Evolutionary conservation across 305 asterid species (phyloP).

Genomic region (Fraxinus albicans): DNA sequence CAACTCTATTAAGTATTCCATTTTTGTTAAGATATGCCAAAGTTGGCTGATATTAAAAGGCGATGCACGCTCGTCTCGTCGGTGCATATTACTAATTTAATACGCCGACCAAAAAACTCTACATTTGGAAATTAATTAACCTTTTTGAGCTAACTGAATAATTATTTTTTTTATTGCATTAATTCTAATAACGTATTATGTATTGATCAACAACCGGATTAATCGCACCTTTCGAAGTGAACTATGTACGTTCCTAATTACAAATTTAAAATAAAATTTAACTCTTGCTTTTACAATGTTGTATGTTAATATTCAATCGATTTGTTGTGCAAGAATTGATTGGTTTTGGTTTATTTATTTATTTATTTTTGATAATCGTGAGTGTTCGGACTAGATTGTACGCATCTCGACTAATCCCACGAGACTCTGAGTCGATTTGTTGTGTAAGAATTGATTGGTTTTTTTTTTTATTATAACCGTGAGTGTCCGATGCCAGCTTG

Average conservation of each 20-base stretch:
- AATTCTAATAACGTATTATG: not conserved
- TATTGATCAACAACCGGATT: not conserved
- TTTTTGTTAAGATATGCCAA: not conserved
- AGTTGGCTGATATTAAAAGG: not conserved
- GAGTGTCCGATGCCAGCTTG: no score
- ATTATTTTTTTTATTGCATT: not conserved
- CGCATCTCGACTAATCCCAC: no score
- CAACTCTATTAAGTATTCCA: not conserved
- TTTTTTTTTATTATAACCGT: no score
- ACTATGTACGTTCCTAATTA: not conserved
- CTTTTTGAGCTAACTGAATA: not conserved
- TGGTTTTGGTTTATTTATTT: no score
- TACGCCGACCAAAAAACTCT: not conserved
- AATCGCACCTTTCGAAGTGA: not conserved
- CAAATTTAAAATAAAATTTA: not conserved
- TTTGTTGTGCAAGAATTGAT: not conserved
- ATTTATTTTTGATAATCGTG: no score
- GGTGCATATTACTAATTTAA: not conserved
- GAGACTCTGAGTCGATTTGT: no score
- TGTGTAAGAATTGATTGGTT: no score
- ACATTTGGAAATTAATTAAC: not conserved
- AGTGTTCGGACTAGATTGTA: no score
- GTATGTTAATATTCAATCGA: not conserved
- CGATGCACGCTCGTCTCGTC: not conserved
- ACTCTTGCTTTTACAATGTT: not conserved